phyloP scores from a whole-genome alignment of 495 filamentous ascomycete species.

The Neurospora sp. region DNA sequence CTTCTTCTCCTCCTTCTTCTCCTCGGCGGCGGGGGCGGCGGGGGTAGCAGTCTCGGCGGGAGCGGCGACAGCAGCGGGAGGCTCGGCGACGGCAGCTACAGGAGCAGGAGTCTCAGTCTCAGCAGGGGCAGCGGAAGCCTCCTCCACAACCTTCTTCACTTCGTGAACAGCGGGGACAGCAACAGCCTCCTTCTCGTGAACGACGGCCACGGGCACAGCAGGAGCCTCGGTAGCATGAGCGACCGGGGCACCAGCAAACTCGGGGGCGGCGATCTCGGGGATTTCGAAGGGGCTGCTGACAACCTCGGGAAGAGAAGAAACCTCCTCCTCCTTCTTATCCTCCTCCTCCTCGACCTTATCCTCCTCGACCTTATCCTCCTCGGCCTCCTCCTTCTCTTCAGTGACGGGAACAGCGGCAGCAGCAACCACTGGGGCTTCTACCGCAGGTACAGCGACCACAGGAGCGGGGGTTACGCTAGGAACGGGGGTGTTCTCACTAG shows the following conservation, averaged over 20 bases:
- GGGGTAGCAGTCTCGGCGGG: slow-evolving; percentile 6
- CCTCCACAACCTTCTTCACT: neutral
- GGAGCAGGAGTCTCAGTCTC: neutral
- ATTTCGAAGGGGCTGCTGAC: slow-evolving; percentile 8
- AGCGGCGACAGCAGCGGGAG: neutral
- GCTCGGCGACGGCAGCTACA: neutral
- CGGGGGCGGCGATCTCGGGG: neutral
- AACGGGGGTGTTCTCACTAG: neutral
- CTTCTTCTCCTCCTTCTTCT: slow-evolving; percentile 16
- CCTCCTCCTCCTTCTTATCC: slow-evolving; percentile 40
- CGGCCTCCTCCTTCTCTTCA: neutral
- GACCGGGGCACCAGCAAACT: slow-evolving; percentile 40
- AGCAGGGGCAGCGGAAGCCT: slow-evolving; percentile 6
- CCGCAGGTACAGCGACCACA: neutral
- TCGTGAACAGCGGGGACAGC: slow-evolving; percentile 8
- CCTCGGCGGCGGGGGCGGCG: slow-evolving; percentile 2
- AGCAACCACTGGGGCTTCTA: neutral
- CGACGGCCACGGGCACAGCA: slow-evolving; percentile 14
- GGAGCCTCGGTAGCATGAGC: slow-evolving; percentile 47
- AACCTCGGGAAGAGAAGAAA: slow-evolving; percentile 16
- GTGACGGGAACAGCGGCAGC: neutral
- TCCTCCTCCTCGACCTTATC: slow-evolving; percentile 1
- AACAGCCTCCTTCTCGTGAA: neutral
- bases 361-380: neutral
- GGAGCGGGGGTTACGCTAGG: neutral